These are phyloP conservation scores for Phytophthora idaei DNA, from an alignment of 352 stramenopile species.

Conservation along the genomic window DNA sequence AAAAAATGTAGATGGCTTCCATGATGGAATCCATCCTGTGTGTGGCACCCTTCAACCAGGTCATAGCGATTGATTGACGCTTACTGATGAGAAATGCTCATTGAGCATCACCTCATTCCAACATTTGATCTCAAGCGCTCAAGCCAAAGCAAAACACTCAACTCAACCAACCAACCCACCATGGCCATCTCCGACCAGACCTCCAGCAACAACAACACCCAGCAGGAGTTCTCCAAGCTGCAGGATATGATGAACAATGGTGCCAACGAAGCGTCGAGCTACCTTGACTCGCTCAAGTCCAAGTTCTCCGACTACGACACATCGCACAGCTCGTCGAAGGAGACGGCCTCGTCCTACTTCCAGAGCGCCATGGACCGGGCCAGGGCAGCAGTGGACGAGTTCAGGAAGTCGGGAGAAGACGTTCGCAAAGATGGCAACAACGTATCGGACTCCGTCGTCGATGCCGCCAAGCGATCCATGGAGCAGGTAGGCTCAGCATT, in stretches of 20 bases:
- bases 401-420: slow-evolving; percentile 28
- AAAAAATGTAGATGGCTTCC: slow-evolving; percentile 11
- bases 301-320: slow-evolving; percentile 51
- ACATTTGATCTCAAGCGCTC: slow-evolving; percentile 16
- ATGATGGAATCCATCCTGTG: neutral
- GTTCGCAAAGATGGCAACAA: slow-evolving; percentile 27
- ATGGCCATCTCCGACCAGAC: slow-evolving; percentile 38
- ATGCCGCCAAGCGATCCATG: slow-evolving; percentile 38
- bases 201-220: slow-evolving; percentile 19
- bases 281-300: slow-evolving; percentile 48
- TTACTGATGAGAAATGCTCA: neutral
- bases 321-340: slow-evolving; percentile 41
- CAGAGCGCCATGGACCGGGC: slow-evolving; percentile 42
- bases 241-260: slow-evolving; percentile 43
- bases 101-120: slow-evolving; percentile 12
- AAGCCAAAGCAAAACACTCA: neutral
- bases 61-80: neutral
- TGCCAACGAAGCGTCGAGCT: slow-evolving; percentile 35
- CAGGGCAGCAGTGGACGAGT: slow-evolving; percentile 25
- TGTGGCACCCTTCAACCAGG: slow-evolving; percentile 6
- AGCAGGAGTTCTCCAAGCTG: slow-evolving; percentile 48
- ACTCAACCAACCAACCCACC: slow-evolving; percentile 5
- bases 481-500: slow-evolving; percentile 38
- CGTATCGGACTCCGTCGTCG: slow-evolving; percentile 25
- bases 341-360: slow-evolving; percentile 45